Base-by-base conservation (phyloP, 495 filamentous ascomycete species). In the Annulohypoxylon bovei region DNA sequence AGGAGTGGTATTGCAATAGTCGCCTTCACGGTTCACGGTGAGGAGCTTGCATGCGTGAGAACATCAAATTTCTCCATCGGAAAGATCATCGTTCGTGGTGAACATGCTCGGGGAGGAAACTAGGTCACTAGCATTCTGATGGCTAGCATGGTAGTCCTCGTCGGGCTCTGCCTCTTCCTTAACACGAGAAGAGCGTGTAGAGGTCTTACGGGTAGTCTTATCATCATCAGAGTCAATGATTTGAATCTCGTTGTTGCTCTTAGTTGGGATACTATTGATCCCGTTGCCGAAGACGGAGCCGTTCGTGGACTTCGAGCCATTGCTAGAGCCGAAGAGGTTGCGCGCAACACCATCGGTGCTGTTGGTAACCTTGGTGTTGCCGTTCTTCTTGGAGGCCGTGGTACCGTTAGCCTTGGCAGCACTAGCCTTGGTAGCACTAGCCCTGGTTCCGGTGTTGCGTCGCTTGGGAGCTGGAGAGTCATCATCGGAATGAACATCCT, bases 401-500 rank as follows among this genome's bases (percentile, higher is more conserved):
- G 42, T 14, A 1, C 33, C 25, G 23, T 33, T 46, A 35, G 50
- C 6, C 50, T 32, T n/a, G n/a, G n/a, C n/a, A n/a, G n/a, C n/a
- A n/a, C n/a, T 22, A 18, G 66, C 22, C 49, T 59, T 68, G 25
- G n/a, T 12, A 3, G 14, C 37, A 49, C 22, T 65, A 14, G 76
- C 56, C 4, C 67, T 58, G 16, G n/a, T n/a, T n/a, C 18, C n/a
- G 9, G 9, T 61, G 7, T 40, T 52, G 5, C 55, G 74, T 5
- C 67, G 67, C 54, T 64, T 74, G 16, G 63, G 62, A 0, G 74
- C 60, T 1, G 74, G 72, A 6, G 68, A 62, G 47, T 44, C 73
- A n/a, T 77, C 75, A 49, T 74, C 68, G 1, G 77, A 75, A 9
- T 76, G 64, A 8, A 77, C 53, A 25, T 77, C 68, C 28, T 72